Percentiles rank a stretch among this genome's conserved stretches.
phyloP scores from a whole-genome alignment of 1,284 basidiomycete species.

The Serendipita sp. region DNA sequence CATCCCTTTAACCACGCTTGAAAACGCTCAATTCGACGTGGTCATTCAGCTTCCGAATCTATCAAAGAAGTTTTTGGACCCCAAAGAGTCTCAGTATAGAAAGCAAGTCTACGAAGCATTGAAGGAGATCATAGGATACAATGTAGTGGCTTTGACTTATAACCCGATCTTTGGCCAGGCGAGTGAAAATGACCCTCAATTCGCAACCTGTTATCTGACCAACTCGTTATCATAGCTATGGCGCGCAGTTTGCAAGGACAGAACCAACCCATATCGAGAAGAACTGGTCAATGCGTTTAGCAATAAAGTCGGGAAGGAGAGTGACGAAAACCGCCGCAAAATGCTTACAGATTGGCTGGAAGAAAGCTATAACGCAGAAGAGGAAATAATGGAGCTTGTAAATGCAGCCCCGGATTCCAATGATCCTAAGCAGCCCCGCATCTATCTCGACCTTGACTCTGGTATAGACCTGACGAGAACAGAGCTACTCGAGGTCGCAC shows the following conservation, averaged over 20 bases:
- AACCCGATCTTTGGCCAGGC: slow-evolving; percentile 19
- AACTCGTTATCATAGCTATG: slow-evolving; percentile 13
- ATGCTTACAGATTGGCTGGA: slow-evolving; percentile 18
- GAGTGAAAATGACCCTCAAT: no score
- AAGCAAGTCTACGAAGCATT: slow-evolving; percentile 16
- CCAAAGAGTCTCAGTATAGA: slow-evolving; percentile 15
- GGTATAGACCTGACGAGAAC: slow-evolving; percentile 18
- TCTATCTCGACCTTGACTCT: slow-evolving; percentile 20
- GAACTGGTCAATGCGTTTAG: slow-evolving; percentile 18
- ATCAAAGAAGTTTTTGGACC: slow-evolving; percentile 16
- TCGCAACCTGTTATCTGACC: background rate
- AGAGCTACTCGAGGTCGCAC: slow-evolving; percentile 19
- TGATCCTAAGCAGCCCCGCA: slow-evolving; percentile 7
- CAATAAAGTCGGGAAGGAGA: slow-evolving; percentile 14
- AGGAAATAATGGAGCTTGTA: slow-evolving; percentile 18
- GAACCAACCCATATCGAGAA: slow-evolving; percentile 11
- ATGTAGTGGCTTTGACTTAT: slow-evolving; percentile 18
- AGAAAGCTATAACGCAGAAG: slow-evolving; percentile 19
- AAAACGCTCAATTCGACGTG: slow-evolving; percentile 2
- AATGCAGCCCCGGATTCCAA: slow-evolving; percentile 11
- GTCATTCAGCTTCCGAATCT: slow-evolving; percentile 9
- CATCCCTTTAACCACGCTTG: background rate
- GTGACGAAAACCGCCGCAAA: slow-evolving; percentile 13
- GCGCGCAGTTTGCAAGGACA: slow-evolving; percentile 19
- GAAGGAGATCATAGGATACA: slow-evolving; percentile 16